Base-by-base conservation (phyloP, 2,329 filamentous ascomycete genomes). In the Calonectria hawksworthii region DNA sequence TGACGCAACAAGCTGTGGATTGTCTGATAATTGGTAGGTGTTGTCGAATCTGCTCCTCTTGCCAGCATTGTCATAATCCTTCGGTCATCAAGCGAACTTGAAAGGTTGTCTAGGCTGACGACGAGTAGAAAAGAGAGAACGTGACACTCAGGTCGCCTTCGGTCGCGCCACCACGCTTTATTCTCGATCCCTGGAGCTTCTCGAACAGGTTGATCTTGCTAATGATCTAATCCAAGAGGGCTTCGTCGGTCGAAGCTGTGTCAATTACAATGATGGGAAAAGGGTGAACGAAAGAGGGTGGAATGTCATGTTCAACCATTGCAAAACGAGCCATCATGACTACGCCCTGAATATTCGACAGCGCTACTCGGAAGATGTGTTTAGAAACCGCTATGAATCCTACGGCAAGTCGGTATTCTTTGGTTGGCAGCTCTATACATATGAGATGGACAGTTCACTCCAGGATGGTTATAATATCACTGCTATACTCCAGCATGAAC, bases 111-210 rank as follows among this genome's bases (percentile, higher is more conserved):
- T n/a, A n/a, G 7, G 14, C 23, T 63, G 10, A 41, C 14, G 6
- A 1, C 13, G n/a, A 63, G 59, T 3, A 65, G 61, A 44, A 47
- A 44, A 47, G 21, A 28, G 41, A 16, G 38, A 61, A 11, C 56
- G 34, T 18, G 86, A 86, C 0, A 81, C 84, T 2, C 89, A 90
- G 78, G 88, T 89, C 72, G 81, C 86, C n/a, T 90, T 89, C 80
- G 89, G 89, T 21, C 86, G 89, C 10, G 89, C 89, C 16, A 89
- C 90, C 73, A 89, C 89, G 0, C 86, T 91, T 3, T 91, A 87
- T 73, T 88, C 89, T 1, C 84, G 89, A 1, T 88, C 86, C 8
- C 84, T 83, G 52, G 89, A 91, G 80, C 87, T 90, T 81, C 85
- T 91, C 1, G 88, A 90, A 68, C 88, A 90, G 74, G 84, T 91